Evolutionary conservation across 1,284 basidiomycete species (phyloP).

Genomic region (Cryptococcus neoformans): DNA sequence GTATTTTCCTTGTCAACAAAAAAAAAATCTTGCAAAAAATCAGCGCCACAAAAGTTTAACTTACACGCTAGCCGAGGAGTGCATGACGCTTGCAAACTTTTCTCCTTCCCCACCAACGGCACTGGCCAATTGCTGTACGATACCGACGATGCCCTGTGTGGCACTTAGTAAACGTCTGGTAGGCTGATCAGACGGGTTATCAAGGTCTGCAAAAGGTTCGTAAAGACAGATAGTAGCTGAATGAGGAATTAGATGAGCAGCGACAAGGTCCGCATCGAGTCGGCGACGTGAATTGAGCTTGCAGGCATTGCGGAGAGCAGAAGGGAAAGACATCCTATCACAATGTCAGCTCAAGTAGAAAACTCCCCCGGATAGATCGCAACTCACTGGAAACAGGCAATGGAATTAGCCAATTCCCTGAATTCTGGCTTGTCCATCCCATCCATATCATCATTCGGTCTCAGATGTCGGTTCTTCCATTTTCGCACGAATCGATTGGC

Average conservation of each 20-base stretch:
- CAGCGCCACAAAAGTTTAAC: slow-evolving; percentile 4
- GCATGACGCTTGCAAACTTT: slow-evolving; percentile 37
- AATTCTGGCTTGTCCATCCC: slow-evolving; percentile 46
- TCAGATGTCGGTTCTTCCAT: slow-evolving; percentile 45
- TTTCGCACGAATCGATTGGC: slow-evolving; percentile 37
- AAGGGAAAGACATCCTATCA: slow-evolving; percentile 40
- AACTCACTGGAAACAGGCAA: slow-evolving; percentile 40
- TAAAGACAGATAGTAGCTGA: slow-evolving; percentile 44
- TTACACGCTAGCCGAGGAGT: slow-evolving; percentile 38
- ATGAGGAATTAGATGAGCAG: slow-evolving; percentile 42
- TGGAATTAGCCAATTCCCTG: slow-evolving; percentile 42
- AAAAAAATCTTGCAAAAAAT: background rate
- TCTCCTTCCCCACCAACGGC: slow-evolving; percentile 10
- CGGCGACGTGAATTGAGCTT: slow-evolving; percentile 20
- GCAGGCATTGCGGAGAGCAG: slow-evolving; percentile 22
- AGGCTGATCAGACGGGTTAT: slow-evolving; percentile 37
- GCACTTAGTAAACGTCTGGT: slow-evolving; percentile 35
- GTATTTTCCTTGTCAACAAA: background rate
- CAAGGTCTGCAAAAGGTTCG: slow-evolving; percentile 46
- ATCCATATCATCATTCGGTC: slow-evolving; percentile 42
- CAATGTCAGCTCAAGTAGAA: slow-evolving; percentile 3
- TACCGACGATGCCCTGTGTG: slow-evolving; percentile 34
- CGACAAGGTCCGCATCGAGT: slow-evolving; percentile 40
- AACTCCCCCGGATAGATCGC: background rate
- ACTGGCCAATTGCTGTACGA: slow-evolving; percentile 38